Evolutionary conservation across 805 yeast genomes (phyloP), one percentile per base, ranked within the genome.

Genomic region (Phaffomyces thermotolerans): DNA sequence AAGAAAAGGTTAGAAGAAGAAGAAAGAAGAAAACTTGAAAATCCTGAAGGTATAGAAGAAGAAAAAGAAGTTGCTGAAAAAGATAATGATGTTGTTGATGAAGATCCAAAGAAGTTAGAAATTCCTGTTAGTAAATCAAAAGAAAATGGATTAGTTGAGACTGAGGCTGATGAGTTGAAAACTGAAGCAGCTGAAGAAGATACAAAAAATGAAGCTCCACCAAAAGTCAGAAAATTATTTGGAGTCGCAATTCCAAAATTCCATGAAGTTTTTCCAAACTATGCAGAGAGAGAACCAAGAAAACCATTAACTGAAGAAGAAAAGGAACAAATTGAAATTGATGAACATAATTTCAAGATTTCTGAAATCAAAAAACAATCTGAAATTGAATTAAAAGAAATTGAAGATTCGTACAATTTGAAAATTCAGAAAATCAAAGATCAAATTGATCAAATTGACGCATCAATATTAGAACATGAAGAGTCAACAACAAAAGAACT

Each of bases 391-490:
- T 42, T 51, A 43, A 49, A 53, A 31, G 40, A 44, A 25, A 44
- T 58, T 33, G 54, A 53, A 37, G 23, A 35, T 4, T 40, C 50
- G 1, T 59, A 51, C 34, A 55, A 56, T 31, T 14, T 43, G 8
- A 47, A 54, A 38, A 58, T 58, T 36, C 29, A 36, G 8, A 49
- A 50, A 32, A 40, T 59, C 36, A 57, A 54, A 32, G 45, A 45
- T 3, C 49, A 56, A 43, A 56, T 59, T 42, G 40, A 47, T 2
- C 18, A 36, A n/a, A 41, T 55, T 22, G 63, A 57, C 20, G 32
- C 44, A 3, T 48, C 47, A 15, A 50, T 58, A 23, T 24, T 37
- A 3, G 41, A 39, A 9, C 43, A 51, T 37, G 52, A 54, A 37
- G 40, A 29, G 2, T 15, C 42, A 9, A 42, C 50, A 2, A 39